Conservation (phyloP, 345 rosid species). For the Zanthoxylum bungeanum region DNA sequence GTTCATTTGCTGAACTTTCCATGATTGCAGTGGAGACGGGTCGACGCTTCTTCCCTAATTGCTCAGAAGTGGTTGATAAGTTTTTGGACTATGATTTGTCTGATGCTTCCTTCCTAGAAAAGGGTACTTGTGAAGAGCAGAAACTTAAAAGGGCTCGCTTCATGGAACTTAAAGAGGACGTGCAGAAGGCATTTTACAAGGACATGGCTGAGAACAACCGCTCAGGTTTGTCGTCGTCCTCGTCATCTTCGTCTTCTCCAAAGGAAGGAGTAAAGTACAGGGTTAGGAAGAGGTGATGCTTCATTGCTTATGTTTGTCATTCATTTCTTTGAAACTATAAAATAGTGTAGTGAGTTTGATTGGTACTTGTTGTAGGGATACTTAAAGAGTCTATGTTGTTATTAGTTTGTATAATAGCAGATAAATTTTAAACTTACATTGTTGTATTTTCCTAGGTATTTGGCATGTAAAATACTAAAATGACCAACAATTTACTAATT, state of each 20-base stretch:
- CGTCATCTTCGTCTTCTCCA: constrained; percentile 25
- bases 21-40: no score
- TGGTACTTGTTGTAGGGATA: not conserved
- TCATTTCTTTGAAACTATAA: not conserved
- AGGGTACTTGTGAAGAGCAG: constrained; percentile 38
- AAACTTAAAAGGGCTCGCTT: constrained; percentile 27
- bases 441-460: not conserved
- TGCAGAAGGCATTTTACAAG: constrained; percentile 3
- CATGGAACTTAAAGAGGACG: constrained; percentile 38
- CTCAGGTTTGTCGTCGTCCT: constrained; percentile 17
- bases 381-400: not conserved
- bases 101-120: constrained; percentile 27
- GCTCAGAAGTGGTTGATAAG: constrained; percentile 39
- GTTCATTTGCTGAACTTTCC: no score
- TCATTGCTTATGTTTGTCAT: not conserved
- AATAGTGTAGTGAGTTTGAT: not conserved
- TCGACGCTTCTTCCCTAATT: no score
- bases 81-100: constrained; percentile 30
- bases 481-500: not conserved
- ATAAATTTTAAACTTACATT: not conserved
- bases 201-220: no score
- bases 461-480: constrained; percentile 8
- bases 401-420: constrained; percentile 2
- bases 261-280: constrained; percentile 14
- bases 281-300: constrained; percentile 14